phyloP scores from a whole-genome alignment of 2,329 filamentous ascomycete species.

The Monilinia fructigena region DNA sequence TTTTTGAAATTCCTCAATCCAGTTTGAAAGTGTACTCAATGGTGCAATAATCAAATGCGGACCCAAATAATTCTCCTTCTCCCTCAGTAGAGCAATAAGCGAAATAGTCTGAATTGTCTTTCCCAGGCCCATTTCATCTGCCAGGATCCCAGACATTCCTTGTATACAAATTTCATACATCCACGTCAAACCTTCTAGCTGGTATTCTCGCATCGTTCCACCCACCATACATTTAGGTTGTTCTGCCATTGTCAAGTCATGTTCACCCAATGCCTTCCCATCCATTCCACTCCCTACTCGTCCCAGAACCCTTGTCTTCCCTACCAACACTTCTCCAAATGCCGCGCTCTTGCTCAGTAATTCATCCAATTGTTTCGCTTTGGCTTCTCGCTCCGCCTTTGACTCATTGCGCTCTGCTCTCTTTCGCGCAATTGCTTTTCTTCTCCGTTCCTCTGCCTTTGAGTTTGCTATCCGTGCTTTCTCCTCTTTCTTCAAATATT shows the following conservation, averaged over 20 bases:
- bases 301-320: slow-evolving; percentile 62
- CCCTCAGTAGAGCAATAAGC: slow-evolving; percentile 71
- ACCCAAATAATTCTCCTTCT: slow-evolving; percentile 78
- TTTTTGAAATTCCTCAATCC: slow-evolving; percentile 88
- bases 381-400: slow-evolving; percentile 55
- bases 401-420: slow-evolving; percentile 48
- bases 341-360: slow-evolving; percentile 58
- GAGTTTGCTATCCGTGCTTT: slow-evolving; percentile 50
- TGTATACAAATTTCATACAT: slow-evolving; percentile 64
- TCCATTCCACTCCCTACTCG: slow-evolving; percentile 61
- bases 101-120: slow-evolving; percentile 56
- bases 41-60: slow-evolving; percentile 91
- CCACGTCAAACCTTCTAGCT: slow-evolving; percentile 93
- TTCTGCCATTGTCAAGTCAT: slow-evolving; percentile 73
- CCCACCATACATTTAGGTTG: slow-evolving; percentile 84
- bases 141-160: slow-evolving; percentile 63
- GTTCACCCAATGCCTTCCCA: slow-evolving; percentile 59
- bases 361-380: slow-evolving; percentile 59
- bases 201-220: slow-evolving; percentile 90
- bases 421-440: slow-evolving; percentile 43
- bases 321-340: slow-evolving; percentile 61
- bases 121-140: slow-evolving; percentile 62
- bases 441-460: slow-evolving; percentile 42
- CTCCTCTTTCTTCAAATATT: slow-evolving; percentile 45
- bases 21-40: slow-evolving; percentile 88